Evolutionary conservation across 2,329 filamentous ascomycete genomes (phyloP).

Genomic region (Sclerotinia spermophila): DNA sequence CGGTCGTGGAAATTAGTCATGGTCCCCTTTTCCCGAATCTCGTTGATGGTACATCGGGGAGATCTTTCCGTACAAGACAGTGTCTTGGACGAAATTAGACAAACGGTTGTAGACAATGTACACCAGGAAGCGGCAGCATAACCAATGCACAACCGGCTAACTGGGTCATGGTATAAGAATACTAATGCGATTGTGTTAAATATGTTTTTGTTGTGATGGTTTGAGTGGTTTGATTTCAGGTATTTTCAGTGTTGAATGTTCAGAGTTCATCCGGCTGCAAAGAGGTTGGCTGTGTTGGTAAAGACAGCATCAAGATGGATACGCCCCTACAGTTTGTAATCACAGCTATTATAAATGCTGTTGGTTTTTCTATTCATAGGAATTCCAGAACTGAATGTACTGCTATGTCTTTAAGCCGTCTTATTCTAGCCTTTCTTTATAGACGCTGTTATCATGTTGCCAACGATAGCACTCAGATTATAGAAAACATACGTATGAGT

Average conservation of each 20-base stretch:
- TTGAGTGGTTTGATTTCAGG: background rate
- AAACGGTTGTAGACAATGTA: background rate
- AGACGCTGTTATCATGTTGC: background rate
- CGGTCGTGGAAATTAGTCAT: background rate
- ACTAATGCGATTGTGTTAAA: background rate
- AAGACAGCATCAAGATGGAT: background rate
- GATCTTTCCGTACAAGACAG: background rate
- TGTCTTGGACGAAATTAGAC: constrained; percentile 4
- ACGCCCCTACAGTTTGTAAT: background rate
- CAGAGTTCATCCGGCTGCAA: background rate
- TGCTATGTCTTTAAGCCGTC: background rate
- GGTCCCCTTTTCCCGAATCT: background rate
- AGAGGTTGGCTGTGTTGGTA: background rate
- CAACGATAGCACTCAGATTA: background rate
- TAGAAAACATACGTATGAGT: background rate
- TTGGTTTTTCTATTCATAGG: background rate
- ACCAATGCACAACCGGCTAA: background rate
- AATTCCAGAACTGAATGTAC: background rate
- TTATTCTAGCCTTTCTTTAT: background rate
- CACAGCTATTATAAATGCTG: background rate
- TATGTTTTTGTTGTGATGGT: background rate
- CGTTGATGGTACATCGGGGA: background rate
- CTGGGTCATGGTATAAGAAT: background rate
- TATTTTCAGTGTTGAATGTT: background rate
- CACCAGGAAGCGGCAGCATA: background rate